A percentile compares a stretch with the other conserved stretches of the same genome.
Evolutionary conservation across 129 eudicot species (phyloP).

Genomic region (Artemisia annua): DNA sequence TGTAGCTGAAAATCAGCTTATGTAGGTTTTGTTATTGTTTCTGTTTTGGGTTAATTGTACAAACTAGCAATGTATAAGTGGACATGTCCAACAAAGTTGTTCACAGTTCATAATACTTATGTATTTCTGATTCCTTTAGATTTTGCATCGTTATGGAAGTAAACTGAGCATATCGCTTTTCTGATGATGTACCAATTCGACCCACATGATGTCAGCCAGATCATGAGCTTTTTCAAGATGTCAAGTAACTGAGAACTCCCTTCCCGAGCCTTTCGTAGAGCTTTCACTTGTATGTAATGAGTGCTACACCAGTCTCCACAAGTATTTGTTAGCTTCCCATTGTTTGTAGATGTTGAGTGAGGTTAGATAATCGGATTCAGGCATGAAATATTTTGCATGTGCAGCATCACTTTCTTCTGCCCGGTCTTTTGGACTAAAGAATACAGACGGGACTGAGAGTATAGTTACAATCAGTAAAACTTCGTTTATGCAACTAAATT

Average conservation of each 20-base stretch:
- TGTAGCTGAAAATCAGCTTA: too few species aligned
- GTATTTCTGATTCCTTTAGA: too few species aligned
- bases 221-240: constrained; percentile 54
- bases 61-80: too few species aligned
- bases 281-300: constrained; percentile 59
- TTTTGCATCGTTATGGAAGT: too few species aligned
- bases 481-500: constrained; percentile 51
- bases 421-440: constrained; percentile 66
- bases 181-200: constrained; percentile 66
- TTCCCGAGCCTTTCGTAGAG: constrained; percentile 74
- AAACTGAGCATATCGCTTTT: too few species aligned
- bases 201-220: constrained; percentile 52
- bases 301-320: constrained; percentile 76
- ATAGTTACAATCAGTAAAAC: constrained; percentile 59
- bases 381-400: constrained; percentile 62
- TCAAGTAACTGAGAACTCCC: constrained; percentile 60
- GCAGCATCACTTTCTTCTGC: constrained; percentile 79
- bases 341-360: constrained; percentile 63
- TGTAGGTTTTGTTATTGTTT: too few species aligned
- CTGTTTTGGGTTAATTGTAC: too few species aligned
- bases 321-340: constrained; percentile 59
- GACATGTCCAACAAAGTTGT: too few species aligned
- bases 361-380: constrained; percentile 64
- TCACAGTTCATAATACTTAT: too few species aligned
- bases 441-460: constrained; percentile 72